phyloP scores from a whole-genome alignment of 495 filamentous ascomycete species.

The Umbilicaria muhlenbergii region DNA sequence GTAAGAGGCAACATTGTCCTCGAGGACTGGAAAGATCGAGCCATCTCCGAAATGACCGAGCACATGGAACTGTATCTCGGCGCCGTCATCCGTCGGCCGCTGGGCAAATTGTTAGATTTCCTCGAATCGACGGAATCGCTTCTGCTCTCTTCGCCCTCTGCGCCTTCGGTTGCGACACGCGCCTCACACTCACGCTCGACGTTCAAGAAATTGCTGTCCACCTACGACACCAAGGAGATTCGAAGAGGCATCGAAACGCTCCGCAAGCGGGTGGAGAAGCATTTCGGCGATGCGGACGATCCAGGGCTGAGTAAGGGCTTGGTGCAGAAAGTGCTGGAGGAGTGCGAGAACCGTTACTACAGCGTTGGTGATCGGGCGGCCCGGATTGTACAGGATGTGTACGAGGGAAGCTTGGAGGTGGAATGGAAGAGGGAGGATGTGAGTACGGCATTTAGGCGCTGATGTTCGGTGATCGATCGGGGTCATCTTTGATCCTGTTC shows the following conservation, averaged over 20 bases:
- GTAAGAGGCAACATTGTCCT: constrained; percentile 57
- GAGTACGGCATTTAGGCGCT: constrained; percentile 32
- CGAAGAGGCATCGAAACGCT: constrained; percentile 71
- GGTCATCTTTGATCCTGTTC: too few species aligned
- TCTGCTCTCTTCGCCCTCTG: constrained; percentile 22
- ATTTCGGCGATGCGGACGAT: constrained; percentile 82
- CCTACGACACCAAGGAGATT: constrained; percentile 70
- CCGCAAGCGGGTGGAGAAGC: constrained; percentile 84
- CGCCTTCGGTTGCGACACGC: constrained; percentile 42
- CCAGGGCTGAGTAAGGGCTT: constrained; percentile 45
- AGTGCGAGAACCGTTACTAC: constrained; percentile 66
- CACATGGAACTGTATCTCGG: constrained; percentile 78
- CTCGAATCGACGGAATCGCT: constrained; percentile 68
- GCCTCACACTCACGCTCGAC: constrained; percentile 62
- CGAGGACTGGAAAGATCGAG: constrained; percentile 63
- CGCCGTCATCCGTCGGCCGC: constrained; percentile 71
- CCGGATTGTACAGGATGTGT: constrained; percentile 44
- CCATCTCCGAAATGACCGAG: constrained; percentile 64
- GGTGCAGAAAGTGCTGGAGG: constrained; percentile 61
- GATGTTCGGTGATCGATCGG: neutral
- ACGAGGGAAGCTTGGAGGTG: constrained; percentile 45
- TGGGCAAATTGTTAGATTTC: constrained; percentile 83
- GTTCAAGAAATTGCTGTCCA: constrained; percentile 69
- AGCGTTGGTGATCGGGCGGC: constrained; percentile 55
- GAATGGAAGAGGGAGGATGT: constrained; percentile 47